phyloP scores from a whole-genome alignment of 2,329 filamentous ascomycete species.

The Trichophyton benhamiae region DNA sequence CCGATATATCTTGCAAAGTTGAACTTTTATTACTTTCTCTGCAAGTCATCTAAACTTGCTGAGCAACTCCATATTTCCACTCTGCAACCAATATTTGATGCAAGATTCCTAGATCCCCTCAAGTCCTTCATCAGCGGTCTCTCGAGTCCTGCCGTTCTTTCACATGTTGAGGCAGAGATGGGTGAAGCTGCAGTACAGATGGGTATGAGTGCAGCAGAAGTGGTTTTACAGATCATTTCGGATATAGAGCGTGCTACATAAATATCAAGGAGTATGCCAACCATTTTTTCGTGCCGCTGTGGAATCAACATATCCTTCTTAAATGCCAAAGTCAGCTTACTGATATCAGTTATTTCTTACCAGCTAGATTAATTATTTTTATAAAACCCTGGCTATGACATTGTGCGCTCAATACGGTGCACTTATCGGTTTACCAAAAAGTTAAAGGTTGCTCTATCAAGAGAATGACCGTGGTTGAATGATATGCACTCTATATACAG shows the following conservation, averaged over 20 bases:
- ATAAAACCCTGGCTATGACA: neutral
- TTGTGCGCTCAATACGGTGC: neutral
- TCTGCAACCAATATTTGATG: slow-evolving; percentile 23
- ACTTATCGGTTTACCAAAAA: neutral
- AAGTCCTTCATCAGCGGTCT: slow-evolving; percentile 13
- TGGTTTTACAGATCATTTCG: slow-evolving; percentile 11
- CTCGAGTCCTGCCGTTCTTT: slow-evolving; percentile 5
- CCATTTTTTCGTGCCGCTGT: neutral
- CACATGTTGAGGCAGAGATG: slow-evolving; percentile 10
- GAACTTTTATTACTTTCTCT: slow-evolving; percentile 47
- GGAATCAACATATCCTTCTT: neutral
- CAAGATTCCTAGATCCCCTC: slow-evolving; percentile 23
- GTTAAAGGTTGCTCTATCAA: neutral
- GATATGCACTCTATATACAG: neutral
- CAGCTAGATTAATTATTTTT: neutral
- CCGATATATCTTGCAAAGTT: slow-evolving; percentile 43
- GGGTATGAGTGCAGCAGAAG: slow-evolving; percentile 8
- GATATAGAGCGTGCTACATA: slow-evolving; percentile 7
- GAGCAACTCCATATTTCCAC: slow-evolving; percentile 35
- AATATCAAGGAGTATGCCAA: neutral
- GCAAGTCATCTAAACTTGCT: slow-evolving; percentile 37
- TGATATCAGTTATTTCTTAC: neutral
- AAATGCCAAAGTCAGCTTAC: neutral
- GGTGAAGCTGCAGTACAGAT: slow-evolving; percentile 8
- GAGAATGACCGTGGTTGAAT: neutral